Evolutionary conservation across 352 stramenopile genomes (phyloP).

Genomic region (Globisporangium yorkense): DNA sequence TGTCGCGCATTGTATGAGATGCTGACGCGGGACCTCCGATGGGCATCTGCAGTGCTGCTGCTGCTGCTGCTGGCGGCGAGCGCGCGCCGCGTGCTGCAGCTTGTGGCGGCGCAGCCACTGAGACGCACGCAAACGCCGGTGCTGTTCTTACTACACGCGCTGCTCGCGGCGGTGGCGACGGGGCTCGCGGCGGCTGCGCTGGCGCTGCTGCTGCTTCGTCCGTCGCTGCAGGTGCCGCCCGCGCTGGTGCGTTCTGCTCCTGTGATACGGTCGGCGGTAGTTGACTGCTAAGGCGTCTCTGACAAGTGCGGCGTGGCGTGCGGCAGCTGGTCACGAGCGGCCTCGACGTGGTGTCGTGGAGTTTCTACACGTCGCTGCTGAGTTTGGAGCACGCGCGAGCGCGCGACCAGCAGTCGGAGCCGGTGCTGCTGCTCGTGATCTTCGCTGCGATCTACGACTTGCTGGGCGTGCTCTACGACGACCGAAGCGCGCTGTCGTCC

Average conservation of each 20-base stretch:
- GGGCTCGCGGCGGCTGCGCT: slow-evolving; percentile 19
- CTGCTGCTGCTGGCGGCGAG: slow-evolving; percentile 29
- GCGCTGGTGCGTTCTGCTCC: slow-evolving; percentile 21
- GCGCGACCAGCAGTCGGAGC: neutral
- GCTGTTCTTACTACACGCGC: slow-evolving; percentile 25
- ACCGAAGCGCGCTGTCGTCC: neutral
- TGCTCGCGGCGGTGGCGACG: slow-evolving; percentile 19
- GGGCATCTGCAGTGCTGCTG: slow-evolving; percentile 21
- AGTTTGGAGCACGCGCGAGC: slow-evolving; percentile 8
- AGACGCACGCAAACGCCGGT: neutral
- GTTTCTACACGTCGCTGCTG: slow-evolving; percentile 14
- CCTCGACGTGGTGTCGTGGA: slow-evolving; percentile 12
- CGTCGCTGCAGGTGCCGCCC: slow-evolving; percentile 20
- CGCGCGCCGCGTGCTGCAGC: slow-evolving; percentile 31
- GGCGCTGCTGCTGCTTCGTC: slow-evolving; percentile 14
- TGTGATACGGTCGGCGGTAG: neutral
- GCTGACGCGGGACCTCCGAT: neutral
- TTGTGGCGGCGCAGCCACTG: slow-evolving; percentile 8
- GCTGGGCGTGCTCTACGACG: slow-evolving; percentile 1
- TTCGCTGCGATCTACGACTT: slow-evolving; percentile 14
- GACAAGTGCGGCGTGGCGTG: neutral
- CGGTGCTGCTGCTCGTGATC: slow-evolving; percentile 11
- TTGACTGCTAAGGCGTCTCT: neutral
- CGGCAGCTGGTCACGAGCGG: slow-evolving; percentile 12
- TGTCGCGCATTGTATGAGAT: neutral